Percentiles rank a stretch among this genome's conserved stretches.
Conservation (phyloP, 805 yeast genomes). For the Vanderwaltozyma verrucispora region DNA sequence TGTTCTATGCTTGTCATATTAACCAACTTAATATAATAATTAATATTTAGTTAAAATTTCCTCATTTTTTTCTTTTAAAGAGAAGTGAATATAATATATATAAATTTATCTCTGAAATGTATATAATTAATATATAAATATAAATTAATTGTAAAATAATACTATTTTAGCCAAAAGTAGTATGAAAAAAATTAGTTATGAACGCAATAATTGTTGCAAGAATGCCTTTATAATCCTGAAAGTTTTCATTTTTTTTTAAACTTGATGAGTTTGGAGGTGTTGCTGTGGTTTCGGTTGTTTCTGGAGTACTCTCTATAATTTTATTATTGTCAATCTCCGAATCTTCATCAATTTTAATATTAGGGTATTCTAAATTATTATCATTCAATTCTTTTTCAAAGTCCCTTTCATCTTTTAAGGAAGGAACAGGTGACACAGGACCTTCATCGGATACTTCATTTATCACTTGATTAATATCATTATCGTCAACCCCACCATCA, state of each 20-base stretch:
- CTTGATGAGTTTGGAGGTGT: not conserved
- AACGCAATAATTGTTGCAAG: slow-evolving; percentile 2
- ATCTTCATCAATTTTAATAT: slow-evolving; percentile 4
- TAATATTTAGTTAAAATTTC: too few relatives aligned
- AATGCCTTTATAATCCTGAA: not conserved
- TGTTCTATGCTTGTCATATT: too few relatives aligned
- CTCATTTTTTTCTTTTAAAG: too few relatives aligned
- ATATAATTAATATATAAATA: too few relatives aligned
- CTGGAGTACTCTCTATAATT: not conserved
- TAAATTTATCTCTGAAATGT: too few relatives aligned
- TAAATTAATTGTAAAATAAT: too few relatives aligned
- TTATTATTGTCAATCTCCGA: slow-evolving; percentile 2
- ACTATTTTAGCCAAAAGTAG: not conserved
- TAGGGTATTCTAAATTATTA: too few relatives aligned
- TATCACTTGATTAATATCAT: not conserved
- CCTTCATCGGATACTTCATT: slow-evolving; percentile 8
- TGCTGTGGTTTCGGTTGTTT: not conserved
- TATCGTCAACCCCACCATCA: slow-evolving; percentile 1
- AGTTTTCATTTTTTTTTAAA: not conserved
- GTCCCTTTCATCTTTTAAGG: slow-evolving; percentile 3
- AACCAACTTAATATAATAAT: too few relatives aligned
- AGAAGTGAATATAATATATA: too few relatives aligned
- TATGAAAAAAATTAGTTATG: not conserved
- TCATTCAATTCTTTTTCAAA: slow-evolving; percentile 5
- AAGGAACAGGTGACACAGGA: slow-evolving; percentile 25